phyloP scores from a whole-genome alignment of 1,139 yeast species.

The Yamadazyma membranifaciens region DNA sequence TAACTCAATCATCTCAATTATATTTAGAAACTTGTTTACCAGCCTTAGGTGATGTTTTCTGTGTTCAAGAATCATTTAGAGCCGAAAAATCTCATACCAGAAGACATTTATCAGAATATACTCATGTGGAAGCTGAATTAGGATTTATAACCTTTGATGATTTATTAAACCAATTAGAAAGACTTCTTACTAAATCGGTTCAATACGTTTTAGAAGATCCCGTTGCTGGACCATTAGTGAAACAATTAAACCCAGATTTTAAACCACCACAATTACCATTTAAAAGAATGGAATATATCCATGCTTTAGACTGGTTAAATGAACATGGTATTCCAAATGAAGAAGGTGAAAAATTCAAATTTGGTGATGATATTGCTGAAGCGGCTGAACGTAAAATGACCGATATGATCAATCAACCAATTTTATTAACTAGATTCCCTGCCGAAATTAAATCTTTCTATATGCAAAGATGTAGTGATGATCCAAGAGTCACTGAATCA shows the following conservation, averaged over 20 bases:
- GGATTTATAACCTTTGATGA: slow-evolving; percentile 87
- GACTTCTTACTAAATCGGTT: slow-evolving; percentile 65
- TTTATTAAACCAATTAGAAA: slow-evolving; percentile 80
- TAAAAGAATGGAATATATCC: slow-evolving; percentile 84
- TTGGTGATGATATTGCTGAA: slow-evolving; percentile 99
- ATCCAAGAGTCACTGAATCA: slow-evolving; percentile 92
- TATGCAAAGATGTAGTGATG: slow-evolving; percentile 92
- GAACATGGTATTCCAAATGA: slow-evolving; percentile 93
- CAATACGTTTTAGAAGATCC: slow-evolving; percentile 85
- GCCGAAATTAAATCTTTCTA: slow-evolving; percentile 95
- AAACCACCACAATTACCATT: slow-evolving; percentile 82
- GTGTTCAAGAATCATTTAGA: slow-evolving; percentile 98
- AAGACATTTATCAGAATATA: slow-evolving; percentile 95
- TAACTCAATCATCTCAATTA: slow-evolving; percentile 96
- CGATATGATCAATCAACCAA: slow-evolving; percentile 89
- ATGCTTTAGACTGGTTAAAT: slow-evolving; percentile 95
- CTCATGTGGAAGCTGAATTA: slow-evolving; percentile 94
- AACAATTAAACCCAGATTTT: slow-evolving; percentile 91
- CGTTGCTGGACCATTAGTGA: slow-evolving; percentile 81
- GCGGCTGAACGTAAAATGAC: slow-evolving; percentile 99
- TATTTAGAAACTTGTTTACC: slow-evolving; percentile 97
- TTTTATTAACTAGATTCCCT: slow-evolving; percentile 90
- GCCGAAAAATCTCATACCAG: slow-evolving; percentile 99
- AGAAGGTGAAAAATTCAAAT: slow-evolving; percentile 87
- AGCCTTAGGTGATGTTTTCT: slow-evolving; percentile 93